phyloP scores from a whole-genome alignment of 768 basidiomycete genomes.

The Paxillus involutus region DNA sequence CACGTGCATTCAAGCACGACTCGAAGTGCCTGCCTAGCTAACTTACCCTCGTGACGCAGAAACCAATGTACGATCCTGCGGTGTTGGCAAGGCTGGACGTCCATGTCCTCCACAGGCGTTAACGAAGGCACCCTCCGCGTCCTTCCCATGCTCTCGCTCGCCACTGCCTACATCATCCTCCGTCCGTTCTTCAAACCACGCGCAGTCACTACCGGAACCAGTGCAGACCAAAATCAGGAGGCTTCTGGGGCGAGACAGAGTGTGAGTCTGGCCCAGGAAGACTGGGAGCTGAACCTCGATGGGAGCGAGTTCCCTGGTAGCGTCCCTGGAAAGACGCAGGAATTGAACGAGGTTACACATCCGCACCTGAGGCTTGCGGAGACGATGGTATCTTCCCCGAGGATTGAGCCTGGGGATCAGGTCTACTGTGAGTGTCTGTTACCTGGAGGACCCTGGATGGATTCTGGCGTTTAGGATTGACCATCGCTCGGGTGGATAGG shows the following conservation, averaged over 20 bases:
- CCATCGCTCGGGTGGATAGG: slow-evolving; percentile 25
- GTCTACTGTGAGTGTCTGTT: slow-evolving; percentile 46
- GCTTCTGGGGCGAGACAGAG: slow-evolving; percentile 15
- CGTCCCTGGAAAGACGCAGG: slow-evolving; percentile 52
- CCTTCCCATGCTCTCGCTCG: slow-evolving; percentile 54
- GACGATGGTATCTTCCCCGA: slow-evolving; percentile 60
- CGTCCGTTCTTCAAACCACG: slow-evolving; percentile 63
- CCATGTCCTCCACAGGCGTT: slow-evolving; percentile 51
- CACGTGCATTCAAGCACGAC: no score
- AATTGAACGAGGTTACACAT: slow-evolving; percentile 54
- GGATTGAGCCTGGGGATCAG: slow-evolving; percentile 62
- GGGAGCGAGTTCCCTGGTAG: slow-evolving; percentile 55
- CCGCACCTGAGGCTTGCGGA: slow-evolving; percentile 58
- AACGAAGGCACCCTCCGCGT: slow-evolving; percentile 64
- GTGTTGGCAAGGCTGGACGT: slow-evolving; percentile 62
- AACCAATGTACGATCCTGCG: slow-evolving; percentile 55
- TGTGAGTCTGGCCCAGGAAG: slow-evolving; percentile 37
- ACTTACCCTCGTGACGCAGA: slow-evolving; percentile 25
- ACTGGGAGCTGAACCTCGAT: slow-evolving; percentile 59
- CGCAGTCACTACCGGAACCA: slow-evolving; percentile 4
- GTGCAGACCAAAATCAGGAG: neutral
- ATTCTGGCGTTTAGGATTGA: neutral
- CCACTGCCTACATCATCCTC: slow-evolving; percentile 60
- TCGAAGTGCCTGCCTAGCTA: neutral
- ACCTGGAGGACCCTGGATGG: neutral